Evolutionary conservation across 768 basidiomycete species (phyloP), one percentile per base, ranked within the genome.

Genomic region (Trametes cubensis): DNA sequence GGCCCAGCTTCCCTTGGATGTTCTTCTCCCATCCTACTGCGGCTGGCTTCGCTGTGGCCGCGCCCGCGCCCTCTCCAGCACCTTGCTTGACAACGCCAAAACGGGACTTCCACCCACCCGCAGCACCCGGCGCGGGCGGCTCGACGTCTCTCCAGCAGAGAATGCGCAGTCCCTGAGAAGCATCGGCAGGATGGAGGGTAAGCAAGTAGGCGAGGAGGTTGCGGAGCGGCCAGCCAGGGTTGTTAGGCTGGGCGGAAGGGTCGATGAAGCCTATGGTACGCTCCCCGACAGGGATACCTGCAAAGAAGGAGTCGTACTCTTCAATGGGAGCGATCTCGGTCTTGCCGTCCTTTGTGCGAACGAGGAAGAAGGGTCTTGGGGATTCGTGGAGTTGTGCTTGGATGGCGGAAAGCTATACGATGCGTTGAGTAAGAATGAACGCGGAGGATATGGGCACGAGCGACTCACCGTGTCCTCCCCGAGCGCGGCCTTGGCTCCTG

Each of bases 21-120:
- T 94, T 95, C 80, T 92, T 93, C 78, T 98, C 96, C 97, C 97
- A 99, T 6, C 96, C 97, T 0, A 96, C 89, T 0, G 93, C 90
- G 10, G 78, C 76, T 0, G 91, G 89, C 50, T 69, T 71, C 23
- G 61, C 38, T 6, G 26, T 7, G 23, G 30, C 51, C 52, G 44
- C 3, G 26, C 58, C 57, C 15, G 38, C 58, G 39, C 44, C 61
- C 10, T 26, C 61, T 15, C 61, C 65, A 28, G 66, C 67, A 18
- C 73, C 75, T 28, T 78, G 70, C 18, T 71, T 72, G 2, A 92
- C 69, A 17, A 80, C 68, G 0, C 89, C 90, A 49, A 87, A 78
- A 26, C 85, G 83, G 63, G 87, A 89, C 72, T 82, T 88, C 84
- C 86, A 89, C 0, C 74, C 72, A 1, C 58, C 61, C 4, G 46